A percentile compares a stretch with the other conserved stretches of the same genome.
Evolutionary conservation across 768 basidiomycete species (phyloP).

Genomic region (Grammothele lineata): DNA sequence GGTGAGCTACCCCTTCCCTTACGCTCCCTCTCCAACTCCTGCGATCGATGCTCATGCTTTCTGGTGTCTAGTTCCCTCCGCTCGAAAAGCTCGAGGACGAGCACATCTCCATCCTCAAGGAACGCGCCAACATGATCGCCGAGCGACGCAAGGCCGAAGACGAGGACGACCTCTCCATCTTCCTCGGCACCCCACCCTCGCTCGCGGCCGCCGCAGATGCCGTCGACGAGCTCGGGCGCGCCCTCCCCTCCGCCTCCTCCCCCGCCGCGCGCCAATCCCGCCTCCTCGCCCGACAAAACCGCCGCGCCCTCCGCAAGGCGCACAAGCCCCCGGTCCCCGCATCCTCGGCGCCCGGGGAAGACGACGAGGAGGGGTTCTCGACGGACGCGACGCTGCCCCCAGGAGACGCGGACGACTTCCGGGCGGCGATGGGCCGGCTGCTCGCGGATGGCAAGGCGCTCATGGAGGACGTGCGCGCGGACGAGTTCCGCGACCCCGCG

Average conservation of each 20-base stretch:
- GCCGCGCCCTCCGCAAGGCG: constrained; percentile 44
- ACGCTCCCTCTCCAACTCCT: too few species aligned
- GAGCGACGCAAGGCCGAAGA: constrained; percentile 73
- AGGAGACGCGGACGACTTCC: constrained; percentile 68
- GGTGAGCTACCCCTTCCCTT: constrained; percentile 39
- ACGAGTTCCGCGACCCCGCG: constrained; percentile 76
- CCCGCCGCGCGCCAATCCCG: constrained; percentile 48
- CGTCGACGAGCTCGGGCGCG: constrained; percentile 60
- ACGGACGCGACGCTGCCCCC: constrained; percentile 74
- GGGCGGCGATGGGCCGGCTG: constrained; percentile 54
- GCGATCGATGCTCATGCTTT: not conserved
- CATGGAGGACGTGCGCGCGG: constrained; percentile 76
- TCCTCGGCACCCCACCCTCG: constrained; percentile 55
- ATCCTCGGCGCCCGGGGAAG: constrained; percentile 23
- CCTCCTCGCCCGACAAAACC: constrained; percentile 50
- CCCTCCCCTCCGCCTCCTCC: constrained; percentile 42
- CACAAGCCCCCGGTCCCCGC: constrained; percentile 7
- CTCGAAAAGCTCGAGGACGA: constrained; percentile 79
- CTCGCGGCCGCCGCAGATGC: constrained; percentile 34
- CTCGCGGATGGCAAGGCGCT: constrained; percentile 48
- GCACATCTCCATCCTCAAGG: constrained; percentile 65
- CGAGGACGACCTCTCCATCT: constrained; percentile 70
- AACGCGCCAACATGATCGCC: constrained; percentile 65
- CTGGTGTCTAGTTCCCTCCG: constrained; percentile 54
- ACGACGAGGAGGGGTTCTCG: constrained; percentile 76